A percentile compares a stretch with the other conserved stretches of the same genome.
phyloP scores from a whole-genome alignment of 768 basidiomycete species.

The Termitomyces sp. region DNA sequence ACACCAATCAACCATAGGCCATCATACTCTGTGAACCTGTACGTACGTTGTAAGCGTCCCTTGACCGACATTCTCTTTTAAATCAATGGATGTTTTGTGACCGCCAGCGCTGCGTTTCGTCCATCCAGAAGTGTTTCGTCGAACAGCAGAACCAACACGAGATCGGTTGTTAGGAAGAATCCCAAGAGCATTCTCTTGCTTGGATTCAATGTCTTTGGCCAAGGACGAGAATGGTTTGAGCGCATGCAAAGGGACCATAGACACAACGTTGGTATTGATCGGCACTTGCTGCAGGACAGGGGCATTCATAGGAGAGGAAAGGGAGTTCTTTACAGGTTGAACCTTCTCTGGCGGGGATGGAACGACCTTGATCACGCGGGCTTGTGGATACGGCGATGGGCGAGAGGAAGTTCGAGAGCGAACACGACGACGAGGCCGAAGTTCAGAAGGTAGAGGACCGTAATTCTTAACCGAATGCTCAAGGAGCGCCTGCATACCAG shows the following conservation, averaged over 20 bases:
- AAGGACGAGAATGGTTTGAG: conserved; percentile 40
- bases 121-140: conserved; percentile 57
- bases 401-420: conserved; percentile 68
- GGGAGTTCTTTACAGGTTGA: conserved; percentile 16
- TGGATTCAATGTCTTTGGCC: conserved; percentile 29
- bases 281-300: conserved; percentile 37
- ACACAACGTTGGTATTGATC: conserved; percentile 34
- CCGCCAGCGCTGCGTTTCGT: conserved; percentile 50
- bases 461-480: conserved; percentile 69
- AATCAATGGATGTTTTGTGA: conserved; percentile 40
- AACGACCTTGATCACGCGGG: conserved; percentile 35
- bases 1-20: background rate
- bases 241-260: conserved; percentile 28
- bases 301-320: conserved; percentile 7
- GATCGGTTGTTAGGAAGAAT: conserved; percentile 36
- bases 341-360: conserved; percentile 37
- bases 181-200: conserved; percentile 29
- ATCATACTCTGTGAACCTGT: background rate
- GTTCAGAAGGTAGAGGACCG: conserved; percentile 67
- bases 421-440: conserved; percentile 52
- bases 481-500: conserved; percentile 67
- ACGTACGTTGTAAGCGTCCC: conserved; percentile 54
- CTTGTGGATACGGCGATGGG: conserved; percentile 65
- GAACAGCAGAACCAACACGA: conserved; percentile 47
- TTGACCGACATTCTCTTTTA: conserved; percentile 47